phyloP scores from a whole-genome alignment of 2,329 filamentous ascomycete species.

The Trichoderma sp. region DNA sequence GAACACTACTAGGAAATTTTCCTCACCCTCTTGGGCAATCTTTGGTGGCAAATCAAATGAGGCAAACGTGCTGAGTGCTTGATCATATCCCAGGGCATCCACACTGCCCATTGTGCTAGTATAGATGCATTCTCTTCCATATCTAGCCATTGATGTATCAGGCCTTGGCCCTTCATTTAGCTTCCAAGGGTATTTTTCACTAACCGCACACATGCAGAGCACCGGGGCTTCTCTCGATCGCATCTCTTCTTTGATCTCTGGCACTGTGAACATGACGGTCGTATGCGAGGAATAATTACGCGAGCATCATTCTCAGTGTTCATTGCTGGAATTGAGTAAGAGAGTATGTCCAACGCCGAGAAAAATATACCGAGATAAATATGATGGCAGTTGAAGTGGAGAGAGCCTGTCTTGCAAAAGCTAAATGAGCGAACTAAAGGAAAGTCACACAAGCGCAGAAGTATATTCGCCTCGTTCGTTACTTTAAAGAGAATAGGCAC shows the following conservation, averaged over 20 bases:
- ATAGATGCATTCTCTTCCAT: not conserved
- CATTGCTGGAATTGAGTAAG: not conserved
- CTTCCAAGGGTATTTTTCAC: not conserved
- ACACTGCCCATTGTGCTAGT: not conserved
- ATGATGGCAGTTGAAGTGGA: not conserved
- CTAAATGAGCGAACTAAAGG: not conserved
- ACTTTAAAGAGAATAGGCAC: not conserved
- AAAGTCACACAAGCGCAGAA: not conserved
- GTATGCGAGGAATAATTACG: not conserved
- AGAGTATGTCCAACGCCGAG: not conserved
- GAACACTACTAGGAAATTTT: not conserved
- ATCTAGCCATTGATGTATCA: not conserved
- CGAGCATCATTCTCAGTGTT: not conserved
- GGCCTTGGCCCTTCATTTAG: too few relatives aligned
- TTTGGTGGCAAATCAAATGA: not conserved
- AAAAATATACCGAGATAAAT: not conserved
- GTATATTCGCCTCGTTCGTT: not conserved
- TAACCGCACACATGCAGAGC: not conserved
- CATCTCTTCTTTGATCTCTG: slow-evolving; percentile 1
- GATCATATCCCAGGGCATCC: not conserved
- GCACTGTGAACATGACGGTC: not conserved
- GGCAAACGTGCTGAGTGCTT: not conserved
- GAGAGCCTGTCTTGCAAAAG: not conserved
- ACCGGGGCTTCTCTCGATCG: not conserved
- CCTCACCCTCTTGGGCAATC: not conserved